A percentile compares a stretch with the other conserved stretches of the same genome.
These are phyloP conservation scores for Trypanosoma melophagium DNA, from an alignment of 208 protist genomes.

Conservation along the genomic window DNA sequence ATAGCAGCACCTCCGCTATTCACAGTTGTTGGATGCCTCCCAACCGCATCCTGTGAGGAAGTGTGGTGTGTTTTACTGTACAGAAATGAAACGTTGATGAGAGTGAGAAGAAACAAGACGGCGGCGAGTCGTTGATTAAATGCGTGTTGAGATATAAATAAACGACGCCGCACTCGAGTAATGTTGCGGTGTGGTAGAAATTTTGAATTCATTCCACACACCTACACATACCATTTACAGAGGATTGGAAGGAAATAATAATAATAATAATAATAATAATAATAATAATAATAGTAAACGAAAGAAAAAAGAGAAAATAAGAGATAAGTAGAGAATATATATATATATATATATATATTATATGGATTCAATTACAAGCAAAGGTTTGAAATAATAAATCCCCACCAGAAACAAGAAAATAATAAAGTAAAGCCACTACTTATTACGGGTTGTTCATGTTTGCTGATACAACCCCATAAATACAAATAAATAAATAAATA, in stretches of 20 bases:
- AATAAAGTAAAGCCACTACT: no score
- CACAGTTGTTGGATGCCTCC: neutral
- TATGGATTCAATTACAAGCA: no score
- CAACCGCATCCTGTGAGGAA: neutral
- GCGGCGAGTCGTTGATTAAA: slow-evolving; percentile 5
- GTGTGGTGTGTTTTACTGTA: neutral
- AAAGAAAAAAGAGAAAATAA: slow-evolving; percentile 16
- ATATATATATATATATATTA: slow-evolving; percentile 9
- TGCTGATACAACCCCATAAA: neutral
- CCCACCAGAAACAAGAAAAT: slow-evolving; percentile 14
- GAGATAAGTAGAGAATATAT: slow-evolving; percentile 16
- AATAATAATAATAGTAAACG: neutral
- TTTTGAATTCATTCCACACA: no score
- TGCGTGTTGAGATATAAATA: slow-evolving; percentile 3
- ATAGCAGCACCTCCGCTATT: no score
- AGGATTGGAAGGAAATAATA: no score
- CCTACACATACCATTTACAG: no score
- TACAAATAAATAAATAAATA: neutral
- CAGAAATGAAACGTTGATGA: neutral
- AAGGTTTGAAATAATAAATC: no score
- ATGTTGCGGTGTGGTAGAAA: no score
- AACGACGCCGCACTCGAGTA: slow-evolving; percentile 3
- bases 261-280: neutral
- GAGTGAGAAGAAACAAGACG: slow-evolving; percentile 6
- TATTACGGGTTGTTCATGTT: no score